Percentiles rank a stretch among this genome's conserved stretches.
These are phyloP conservation scores for Fusarium sp. DNA, from an alignment of 2,329 filamentous ascomycete species.

Conservation along the genomic window DNA sequence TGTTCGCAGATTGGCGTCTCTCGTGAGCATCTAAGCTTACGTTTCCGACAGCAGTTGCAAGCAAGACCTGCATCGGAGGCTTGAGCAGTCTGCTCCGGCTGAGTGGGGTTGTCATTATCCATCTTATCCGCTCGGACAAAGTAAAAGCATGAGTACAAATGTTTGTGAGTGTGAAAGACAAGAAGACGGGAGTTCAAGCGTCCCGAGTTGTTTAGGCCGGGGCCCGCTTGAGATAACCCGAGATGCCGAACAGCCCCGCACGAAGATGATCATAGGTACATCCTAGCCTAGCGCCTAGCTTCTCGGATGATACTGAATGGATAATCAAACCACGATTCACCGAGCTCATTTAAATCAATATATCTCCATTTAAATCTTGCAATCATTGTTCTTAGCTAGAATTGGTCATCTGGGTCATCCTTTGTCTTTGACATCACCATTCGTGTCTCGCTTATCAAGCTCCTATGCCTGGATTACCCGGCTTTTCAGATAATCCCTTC, in stretches of 20 bases:
- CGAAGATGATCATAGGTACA: too few relatives aligned
- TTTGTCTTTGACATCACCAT: not conserved
- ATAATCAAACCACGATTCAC: not conserved
- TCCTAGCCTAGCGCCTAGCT: too few relatives aligned
- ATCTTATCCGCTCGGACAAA: not conserved
- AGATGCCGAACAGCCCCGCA: not conserved
- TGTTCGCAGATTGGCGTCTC: slow-evolving; percentile 29
- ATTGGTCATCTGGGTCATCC: not conserved
- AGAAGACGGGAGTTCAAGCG: not conserved
- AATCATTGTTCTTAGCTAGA: not conserved
- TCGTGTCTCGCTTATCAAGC: not conserved
- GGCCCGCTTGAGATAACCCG: not conserved
- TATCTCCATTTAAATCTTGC: too few relatives aligned
- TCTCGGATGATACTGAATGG: too few relatives aligned
- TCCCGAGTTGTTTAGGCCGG: not conserved
- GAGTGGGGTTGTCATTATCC: not conserved
- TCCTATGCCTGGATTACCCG: slow-evolving; percentile 48
- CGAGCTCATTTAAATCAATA: not conserved
- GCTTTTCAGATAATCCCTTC: slow-evolving; percentile 54
- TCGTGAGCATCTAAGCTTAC: slow-evolving; percentile 31
- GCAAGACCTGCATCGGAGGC: slow-evolving; percentile 7
- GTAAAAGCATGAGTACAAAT: not conserved
- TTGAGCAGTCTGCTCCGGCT: not conserved
- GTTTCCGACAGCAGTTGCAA: slow-evolving; percentile 30
- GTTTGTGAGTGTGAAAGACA: not conserved